Evolutionary conservation across 1,284 basidiomycete genomes (phyloP), one percentile per base, ranked within the genome.

Genomic region (Clitocybe nebularis): DNA sequence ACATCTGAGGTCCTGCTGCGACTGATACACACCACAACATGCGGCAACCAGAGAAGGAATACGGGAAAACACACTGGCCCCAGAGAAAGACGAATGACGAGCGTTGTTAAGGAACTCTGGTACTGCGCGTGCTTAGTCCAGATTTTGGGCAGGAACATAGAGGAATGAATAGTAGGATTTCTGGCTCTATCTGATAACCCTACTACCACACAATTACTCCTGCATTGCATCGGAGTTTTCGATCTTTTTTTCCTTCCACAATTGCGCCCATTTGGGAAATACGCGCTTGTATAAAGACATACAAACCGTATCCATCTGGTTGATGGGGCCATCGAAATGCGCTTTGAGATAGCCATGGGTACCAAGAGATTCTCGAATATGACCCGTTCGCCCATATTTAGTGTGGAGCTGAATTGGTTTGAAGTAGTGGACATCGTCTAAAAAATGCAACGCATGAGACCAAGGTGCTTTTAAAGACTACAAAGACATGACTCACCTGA

Each of bases 271-370:
- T 59, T 84, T 87, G 2, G 93, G 93, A 63, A 81, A 95, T 43
- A 93, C 83, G 35, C 93, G 75, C 65, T 95, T 96, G 67, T 94
- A 95, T 46, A 96, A 57, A 35, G 82, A 79, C 89, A 95, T 86
- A 59, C 91, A 93, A 36, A 94, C 76, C 4, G 91, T 93, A 55
- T 95, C 93, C 93, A 98, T 96, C 68, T 97, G 94, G 57, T 80
- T 89, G 54, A 99, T 83, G 5, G 89, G 89, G 1, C 91, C 92
- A 59, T 98, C 95, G 63, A 99, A 99, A 61, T 93, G 82, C 7
- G 93, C 93, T 69, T 99, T 99, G 75, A 92, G 94, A 67, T 98
- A 97, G 8, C 95, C 96, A 58, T 99, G 95, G 17, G 93, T 98
- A 37, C 95, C 95, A n/a, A 99, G 77, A 4, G 90, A 84, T 65